Base-by-base conservation (phyloP, 2,329 filamentous ascomycete species). In the Verticillium nubilum region DNA sequence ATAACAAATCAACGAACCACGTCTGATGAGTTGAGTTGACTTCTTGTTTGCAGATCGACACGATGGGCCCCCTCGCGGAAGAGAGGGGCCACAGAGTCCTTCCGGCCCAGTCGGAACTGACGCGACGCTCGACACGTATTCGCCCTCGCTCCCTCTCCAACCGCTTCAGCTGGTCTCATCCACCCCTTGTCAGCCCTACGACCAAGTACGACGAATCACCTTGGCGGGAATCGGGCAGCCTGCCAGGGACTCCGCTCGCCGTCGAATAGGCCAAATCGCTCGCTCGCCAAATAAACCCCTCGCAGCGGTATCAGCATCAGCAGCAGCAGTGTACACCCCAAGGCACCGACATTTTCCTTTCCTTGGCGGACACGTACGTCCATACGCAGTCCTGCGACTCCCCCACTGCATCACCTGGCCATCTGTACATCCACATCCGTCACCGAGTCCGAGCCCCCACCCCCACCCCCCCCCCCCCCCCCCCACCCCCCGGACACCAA, bases 271-370 rank as follows among this genome's bases (percentile, higher is more conserved):
- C 50, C 58, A 50, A 50, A 50, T 50, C 42, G 42, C 42, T 50
- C 42, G 19, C n/a, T 25, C 42, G 42, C 52, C 52, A 54, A 54
- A 54, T 25, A 54, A 23, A 50, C 5, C n/a, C 42, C n/a, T 25
- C 42, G 29, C 29, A 31, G 29, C 29, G 4, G 13, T 31, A 9
- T 10, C 58, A 58, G 25, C 52, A 31, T 52, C 15, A 50, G 13
- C 47, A 15, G 28, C 54, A n/a, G 33, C 52, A 37, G 58, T 53
- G 60, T 62, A 54, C n/a, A 54, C 42, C 53, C 35, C 53, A 62
- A 63, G 61, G 61, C 61, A 63, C 60, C 61, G 54, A 53, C 56
- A 60, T 63, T 62, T 56, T 19, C 25, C 19, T 23, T 26, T 26
- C 27, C 26, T 54, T 54, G 52, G 52, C 26, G 52, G 52, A 54